Base-by-base conservation (phyloP, 2,329 filamentous ascomycete genomes). In the Exophiala xenobiotica region DNA sequence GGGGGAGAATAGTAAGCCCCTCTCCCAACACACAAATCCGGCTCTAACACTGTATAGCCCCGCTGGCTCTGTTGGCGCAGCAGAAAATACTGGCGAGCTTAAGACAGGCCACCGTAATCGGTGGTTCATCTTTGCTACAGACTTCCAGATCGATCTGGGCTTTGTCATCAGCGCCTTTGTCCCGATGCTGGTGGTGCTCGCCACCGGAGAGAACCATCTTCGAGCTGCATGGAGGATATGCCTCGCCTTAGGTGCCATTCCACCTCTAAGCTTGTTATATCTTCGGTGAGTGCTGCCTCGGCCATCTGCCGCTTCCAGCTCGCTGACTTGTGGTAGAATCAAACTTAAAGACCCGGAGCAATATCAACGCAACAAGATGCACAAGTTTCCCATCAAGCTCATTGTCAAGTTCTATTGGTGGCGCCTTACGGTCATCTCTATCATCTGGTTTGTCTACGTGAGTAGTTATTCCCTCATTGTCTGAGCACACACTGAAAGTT, bases 61-160 rank as follows among this genome's bases (percentile, higher is more conserved):
- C 23, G 69, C 70, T 1, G 91, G 91, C 3, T 88, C 83, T 53
- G 91, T 96, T 1, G 88, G 86, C 1, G 87, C 83, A 46, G 88
- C 90, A 2, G 91, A 96, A 70, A 86, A 86, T 3, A 91, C 86
- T 0, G 88, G 88, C 19, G 89, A 95, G 65, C 75, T 96, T 52
- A 89, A 90, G 68, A 69, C 72, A 12, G 91, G 91, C 7, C 85
- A 86, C 12, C 78, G 91, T 12, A 92, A 96, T 65, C 78, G 87
- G 31, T 95, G 90, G 89, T 96, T 91, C 65, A 88, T 92, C 62
- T 77, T 95, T 58, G 95, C 93, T 68, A 95, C 88, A 40, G 95
- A 95, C 69, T 82, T 87, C 20, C 87, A 90, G 75, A 95, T 95
- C 54, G 88, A 95, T 65, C 80, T 83, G 46, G 90, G 88, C 1